These are phyloP conservation scores for Astrephomene gubernaculifera DNA, from an alignment of 139 green algal species.

Conservation along the genomic window DNA sequence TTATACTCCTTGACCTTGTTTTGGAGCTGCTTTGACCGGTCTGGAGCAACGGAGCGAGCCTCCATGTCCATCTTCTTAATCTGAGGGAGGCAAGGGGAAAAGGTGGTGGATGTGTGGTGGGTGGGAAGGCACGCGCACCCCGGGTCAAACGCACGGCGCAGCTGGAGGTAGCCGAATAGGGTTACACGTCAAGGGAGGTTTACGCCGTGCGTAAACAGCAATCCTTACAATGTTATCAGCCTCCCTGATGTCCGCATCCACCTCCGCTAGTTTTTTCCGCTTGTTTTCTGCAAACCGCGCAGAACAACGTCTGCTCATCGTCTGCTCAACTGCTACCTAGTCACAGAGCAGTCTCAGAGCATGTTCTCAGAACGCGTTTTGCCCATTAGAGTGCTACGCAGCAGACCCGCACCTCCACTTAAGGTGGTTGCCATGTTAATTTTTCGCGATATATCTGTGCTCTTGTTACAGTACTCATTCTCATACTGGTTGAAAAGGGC, in stretches of 20 bases:
- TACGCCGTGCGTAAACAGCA: too few species aligned
- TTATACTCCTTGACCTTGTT: constrained; percentile 93
- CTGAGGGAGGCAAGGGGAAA: constrained; percentile 49
- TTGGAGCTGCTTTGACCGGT: constrained; percentile 71
- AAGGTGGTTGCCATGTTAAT: constrained; percentile 63
- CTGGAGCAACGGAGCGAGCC: constrained; percentile 82
- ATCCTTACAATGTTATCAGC: constrained; percentile 88
- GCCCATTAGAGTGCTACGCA: too few species aligned
- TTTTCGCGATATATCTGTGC: constrained; percentile 76
- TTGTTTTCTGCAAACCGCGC: constrained; percentile 67
- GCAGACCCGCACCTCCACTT: constrained; percentile 68
- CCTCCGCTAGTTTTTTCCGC: constrained; percentile 70
- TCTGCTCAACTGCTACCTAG: background rate
- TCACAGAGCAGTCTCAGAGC: background rate
- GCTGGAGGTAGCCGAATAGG: too few species aligned
- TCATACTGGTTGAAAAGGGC: constrained; percentile 85
- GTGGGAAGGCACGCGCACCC: too few species aligned
- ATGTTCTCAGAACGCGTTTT: too few species aligned
- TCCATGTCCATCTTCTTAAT: constrained; percentile 98
- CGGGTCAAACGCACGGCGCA: too few species aligned
- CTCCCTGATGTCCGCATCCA: constrained; percentile 84
- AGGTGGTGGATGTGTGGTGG: constrained; percentile 67
- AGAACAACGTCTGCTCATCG: background rate
- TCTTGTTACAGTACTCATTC: constrained; percentile 87
- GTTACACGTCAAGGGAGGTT: too few species aligned